These are phyloP conservation scores for Crucibulum laeve DNA, from an alignment of 768 basidiomycete genomes.

Conservation along the genomic window DNA sequence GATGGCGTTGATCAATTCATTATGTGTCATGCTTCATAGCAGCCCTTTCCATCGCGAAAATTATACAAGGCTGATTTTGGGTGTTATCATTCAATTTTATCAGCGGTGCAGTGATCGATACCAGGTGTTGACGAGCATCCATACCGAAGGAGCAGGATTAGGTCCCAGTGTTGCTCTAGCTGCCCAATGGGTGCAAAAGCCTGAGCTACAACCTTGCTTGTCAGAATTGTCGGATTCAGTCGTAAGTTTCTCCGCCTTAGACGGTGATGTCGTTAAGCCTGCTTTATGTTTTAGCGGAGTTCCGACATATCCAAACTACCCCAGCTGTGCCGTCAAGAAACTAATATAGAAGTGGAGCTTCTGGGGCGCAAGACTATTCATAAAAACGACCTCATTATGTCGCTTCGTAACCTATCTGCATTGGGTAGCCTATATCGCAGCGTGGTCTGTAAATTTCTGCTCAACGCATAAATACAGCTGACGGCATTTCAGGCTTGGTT, in stretches of 20 bases:
- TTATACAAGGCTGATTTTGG: constrained; percentile 89
- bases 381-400: constrained; percentile 64
- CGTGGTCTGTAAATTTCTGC: constrained; percentile 43
- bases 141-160: constrained; percentile 24
- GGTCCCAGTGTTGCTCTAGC: constrained; percentile 52
- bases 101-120: constrained; percentile 90
- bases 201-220: constrained; percentile 73
- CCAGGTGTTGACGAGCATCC: constrained; percentile 59
- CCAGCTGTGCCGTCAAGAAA: constrained; percentile 73
- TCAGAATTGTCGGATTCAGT: constrained; percentile 53
- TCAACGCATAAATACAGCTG: not conserved
- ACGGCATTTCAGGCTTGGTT: constrained; percentile 74
- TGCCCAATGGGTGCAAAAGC: constrained; percentile 81
- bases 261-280: not conserved
- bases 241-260: constrained; percentile 29
- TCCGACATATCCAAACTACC: constrained; percentile 35
- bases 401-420: constrained; percentile 66
- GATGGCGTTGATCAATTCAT: constrained; percentile 85
- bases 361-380: constrained; percentile 50
- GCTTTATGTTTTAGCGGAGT: constrained; percentile 25
- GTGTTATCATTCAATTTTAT: constrained; percentile 94
- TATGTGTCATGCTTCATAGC: constrained; percentile 85
- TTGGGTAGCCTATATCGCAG: constrained; percentile 82
- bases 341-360: constrained; percentile 68
- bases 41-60: constrained; percentile 95